These are phyloP conservation scores for Coleophoma eucalyptorum DNA, from an alignment of 2,329 filamentous ascomycete genomes.

Conservation along the genomic window DNA sequence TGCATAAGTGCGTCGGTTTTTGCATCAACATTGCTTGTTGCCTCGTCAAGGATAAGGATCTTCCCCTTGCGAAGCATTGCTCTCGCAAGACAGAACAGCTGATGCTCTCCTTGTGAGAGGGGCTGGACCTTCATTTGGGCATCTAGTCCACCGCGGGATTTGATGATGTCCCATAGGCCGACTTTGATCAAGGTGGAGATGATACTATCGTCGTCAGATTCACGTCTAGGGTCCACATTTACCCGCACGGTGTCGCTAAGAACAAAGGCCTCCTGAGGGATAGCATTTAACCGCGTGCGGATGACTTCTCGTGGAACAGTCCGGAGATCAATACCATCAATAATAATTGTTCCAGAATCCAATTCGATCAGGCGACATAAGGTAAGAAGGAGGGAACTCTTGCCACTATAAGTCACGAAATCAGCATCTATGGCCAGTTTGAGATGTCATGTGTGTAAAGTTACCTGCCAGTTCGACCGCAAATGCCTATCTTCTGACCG, in stretches of 20 bases:
- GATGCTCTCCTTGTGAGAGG: constrained; percentile 41
- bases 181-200: constrained; percentile 38
- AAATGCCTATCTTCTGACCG: constrained; percentile 44
- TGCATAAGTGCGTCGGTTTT: constrained; percentile 53
- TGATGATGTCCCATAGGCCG: constrained; percentile 36
- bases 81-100: constrained; percentile 43
- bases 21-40: constrained; percentile 38
- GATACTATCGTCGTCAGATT: constrained; percentile 34
- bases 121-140: constrained; percentile 21
- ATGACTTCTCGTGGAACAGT: constrained; percentile 35
- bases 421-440: background rate
- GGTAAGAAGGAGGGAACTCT: constrained; percentile 37
- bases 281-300: constrained; percentile 32
- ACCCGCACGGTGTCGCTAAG: constrained; percentile 39
- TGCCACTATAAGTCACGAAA: constrained; percentile 39
- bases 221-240: constrained; percentile 41
- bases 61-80: constrained; percentile 34
- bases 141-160: constrained; percentile 31
- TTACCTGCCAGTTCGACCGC: constrained; percentile 40
- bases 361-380: constrained; percentile 42
- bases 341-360: constrained; percentile 32
- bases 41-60: constrained; percentile 34
- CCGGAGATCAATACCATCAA: constrained; percentile 42
- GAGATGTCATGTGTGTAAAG: background rate
- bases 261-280: constrained; percentile 44